Evolutionary conservation across 2,329 filamentous ascomycete genomes (phyloP).

Genomic region (Rhynchosporium secalis): DNA sequence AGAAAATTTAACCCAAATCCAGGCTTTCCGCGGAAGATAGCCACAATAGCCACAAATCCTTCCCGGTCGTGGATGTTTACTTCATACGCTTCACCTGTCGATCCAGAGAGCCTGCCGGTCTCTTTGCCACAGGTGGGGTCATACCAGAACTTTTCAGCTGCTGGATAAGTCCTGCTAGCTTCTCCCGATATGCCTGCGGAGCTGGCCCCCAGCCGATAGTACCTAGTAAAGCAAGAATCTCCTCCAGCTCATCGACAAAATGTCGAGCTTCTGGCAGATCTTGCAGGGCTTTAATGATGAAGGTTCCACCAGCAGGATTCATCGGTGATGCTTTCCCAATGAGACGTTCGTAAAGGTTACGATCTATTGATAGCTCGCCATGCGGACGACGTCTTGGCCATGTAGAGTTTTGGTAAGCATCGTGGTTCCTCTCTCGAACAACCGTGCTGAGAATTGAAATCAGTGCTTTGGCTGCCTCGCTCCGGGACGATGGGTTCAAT

Average conservation of each 20-base stretch:
- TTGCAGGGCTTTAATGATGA: slow-evolving; percentile 35
- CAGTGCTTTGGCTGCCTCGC: slow-evolving; percentile 32
- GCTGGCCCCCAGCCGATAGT: slow-evolving; percentile 28
- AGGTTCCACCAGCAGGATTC: slow-evolving; percentile 28
- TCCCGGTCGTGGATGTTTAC: slow-evolving; percentile 21
- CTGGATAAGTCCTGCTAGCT: slow-evolving; percentile 27
- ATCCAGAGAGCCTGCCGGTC: slow-evolving; percentile 30
- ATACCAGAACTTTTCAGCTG: slow-evolving; percentile 26
- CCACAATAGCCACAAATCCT: slow-evolving; percentile 3
- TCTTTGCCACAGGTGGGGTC: slow-evolving; percentile 26
- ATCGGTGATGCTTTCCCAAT: slow-evolving; percentile 29
- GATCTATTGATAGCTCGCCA: slow-evolving; percentile 32
- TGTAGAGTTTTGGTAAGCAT: slow-evolving; percentile 28
- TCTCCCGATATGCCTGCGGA: slow-evolving; percentile 28
- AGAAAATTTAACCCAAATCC: slow-evolving; percentile 7
- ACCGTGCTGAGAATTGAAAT: slow-evolving; percentile 34
- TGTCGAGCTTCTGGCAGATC: slow-evolving; percentile 31
- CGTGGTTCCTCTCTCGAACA: slow-evolving; percentile 31
- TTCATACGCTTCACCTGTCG: slow-evolving; percentile 36
- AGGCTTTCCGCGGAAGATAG: neutral
- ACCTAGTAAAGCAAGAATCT: slow-evolving; percentile 24
- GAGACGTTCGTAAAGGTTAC: slow-evolving; percentile 36
- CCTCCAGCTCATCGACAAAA: slow-evolving; percentile 31
- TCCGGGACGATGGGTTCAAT: slow-evolving; percentile 24
- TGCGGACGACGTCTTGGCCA: slow-evolving; percentile 29